These are phyloP conservation scores for Gentiana macrophylla DNA, from an alignment of 257 asterid genomes.

Conservation along the genomic window DNA sequence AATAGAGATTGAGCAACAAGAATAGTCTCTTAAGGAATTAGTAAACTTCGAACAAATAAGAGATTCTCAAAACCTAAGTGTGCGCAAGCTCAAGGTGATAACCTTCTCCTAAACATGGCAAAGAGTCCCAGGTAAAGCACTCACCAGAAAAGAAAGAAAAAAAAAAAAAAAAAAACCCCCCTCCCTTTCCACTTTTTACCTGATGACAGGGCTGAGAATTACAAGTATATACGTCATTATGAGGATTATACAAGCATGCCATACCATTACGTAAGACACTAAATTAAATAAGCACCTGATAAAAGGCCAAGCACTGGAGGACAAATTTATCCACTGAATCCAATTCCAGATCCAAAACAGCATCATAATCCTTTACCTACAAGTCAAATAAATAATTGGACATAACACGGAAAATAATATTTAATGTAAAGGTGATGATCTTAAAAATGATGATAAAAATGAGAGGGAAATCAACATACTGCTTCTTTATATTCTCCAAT, in stretches of 20 bases:
- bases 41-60: too few relatives aligned
- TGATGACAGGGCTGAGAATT: too few relatives aligned
- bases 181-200: too few relatives aligned
- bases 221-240: too few relatives aligned
- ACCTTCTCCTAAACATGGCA: too few relatives aligned
- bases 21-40: too few relatives aligned
- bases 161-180: too few relatives aligned
- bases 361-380: conserved; percentile 96
- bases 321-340: conserved; percentile 94
- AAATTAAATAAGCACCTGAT: conserved; percentile 51
- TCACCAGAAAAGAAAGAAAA: too few relatives aligned
- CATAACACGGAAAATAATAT: conserved; percentile 4
- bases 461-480: conserved; percentile 28
- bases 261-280: conserved; percentile 1
- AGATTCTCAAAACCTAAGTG: too few relatives aligned
- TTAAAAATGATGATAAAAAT: conserved; percentile 2
- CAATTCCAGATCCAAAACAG: conserved; percentile 90
- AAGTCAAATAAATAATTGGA: conserved; percentile 11
- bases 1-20: too few relatives aligned
- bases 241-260: neutral
- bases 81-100: too few relatives aligned
- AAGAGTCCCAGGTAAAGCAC: too few relatives aligned
- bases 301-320: conserved; percentile 94
- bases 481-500: conserved; percentile 97
- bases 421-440: neutral